These are phyloP conservation scores for Mycotypha africana DNA, from an alignment of 371 early-diverging fungal genomes.

Conservation along the genomic window DNA sequence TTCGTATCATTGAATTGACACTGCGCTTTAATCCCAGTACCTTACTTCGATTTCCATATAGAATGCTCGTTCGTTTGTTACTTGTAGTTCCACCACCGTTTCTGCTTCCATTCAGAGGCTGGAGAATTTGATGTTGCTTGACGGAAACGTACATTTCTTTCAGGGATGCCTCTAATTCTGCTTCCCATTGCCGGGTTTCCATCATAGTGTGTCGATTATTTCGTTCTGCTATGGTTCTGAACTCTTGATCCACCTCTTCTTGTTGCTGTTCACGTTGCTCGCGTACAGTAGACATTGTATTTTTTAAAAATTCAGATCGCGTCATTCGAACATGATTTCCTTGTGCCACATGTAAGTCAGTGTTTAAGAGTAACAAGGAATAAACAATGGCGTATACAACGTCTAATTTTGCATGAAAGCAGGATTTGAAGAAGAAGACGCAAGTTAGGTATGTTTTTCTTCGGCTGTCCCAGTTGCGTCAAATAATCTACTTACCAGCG, in stretches of 20 bases:
- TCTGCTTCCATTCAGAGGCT: no score
- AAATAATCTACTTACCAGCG: no score
- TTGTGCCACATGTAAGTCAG: slow-evolving; percentile 88
- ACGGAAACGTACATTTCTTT: slow-evolving; percentile 65
- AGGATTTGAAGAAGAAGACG: no score
- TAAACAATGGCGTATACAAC: slow-evolving; percentile 86
- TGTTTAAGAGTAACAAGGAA: slow-evolving; percentile 85
- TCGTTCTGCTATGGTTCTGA: no score
- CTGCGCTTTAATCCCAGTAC: slow-evolving; percentile 20
- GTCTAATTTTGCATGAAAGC: no score
- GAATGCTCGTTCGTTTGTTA: slow-evolving; percentile 19
- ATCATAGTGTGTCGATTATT: background rate
- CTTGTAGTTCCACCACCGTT: no score
- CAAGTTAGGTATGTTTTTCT: no score
- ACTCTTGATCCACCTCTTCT: no score
- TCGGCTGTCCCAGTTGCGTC: no score
- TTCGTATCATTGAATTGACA: slow-evolving; percentile 23
- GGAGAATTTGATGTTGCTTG: slow-evolving; percentile 54
- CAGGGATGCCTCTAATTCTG: slow-evolving; percentile 26
- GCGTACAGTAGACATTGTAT: slow-evolving; percentile 50
- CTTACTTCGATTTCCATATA: slow-evolving; percentile 24
- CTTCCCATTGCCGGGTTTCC: slow-evolving; percentile 22
- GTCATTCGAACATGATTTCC: slow-evolving; percentile 59
- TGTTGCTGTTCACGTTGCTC: slow-evolving; percentile 34
- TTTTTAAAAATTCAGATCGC: slow-evolving; percentile 54